phyloP scores from a whole-genome alignment of 164 flowering plant species.

The Houttuynia cordata region DNA sequence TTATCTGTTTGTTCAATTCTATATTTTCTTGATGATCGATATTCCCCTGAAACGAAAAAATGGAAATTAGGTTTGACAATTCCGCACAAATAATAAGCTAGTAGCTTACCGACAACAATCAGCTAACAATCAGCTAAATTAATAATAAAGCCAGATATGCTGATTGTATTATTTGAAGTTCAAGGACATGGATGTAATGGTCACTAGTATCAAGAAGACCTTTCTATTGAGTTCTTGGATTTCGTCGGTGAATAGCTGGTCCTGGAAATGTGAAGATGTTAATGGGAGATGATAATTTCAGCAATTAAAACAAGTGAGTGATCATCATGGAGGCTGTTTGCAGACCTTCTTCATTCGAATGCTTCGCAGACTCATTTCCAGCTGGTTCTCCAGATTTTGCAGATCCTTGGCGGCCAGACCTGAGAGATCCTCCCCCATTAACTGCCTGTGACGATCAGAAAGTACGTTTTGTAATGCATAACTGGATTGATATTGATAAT shows the following conservation, averaged over 20 bases:
- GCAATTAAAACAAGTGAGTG: not conserved
- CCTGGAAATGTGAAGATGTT: slow-evolving; percentile 30
- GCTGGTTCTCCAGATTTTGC: slow-evolving; percentile 65
- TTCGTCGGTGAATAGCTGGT: slow-evolving; percentile 58
- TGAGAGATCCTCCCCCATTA: slow-evolving; percentile 83
- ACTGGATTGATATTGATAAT: too few species aligned
- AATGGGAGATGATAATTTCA: not conserved
- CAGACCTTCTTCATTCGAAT: slow-evolving; percentile 74
- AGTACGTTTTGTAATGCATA: too few species aligned
- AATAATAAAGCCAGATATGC: not conserved
- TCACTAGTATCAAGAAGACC: slow-evolving; percentile 28
- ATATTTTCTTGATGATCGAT: slow-evolving; percentile 65
- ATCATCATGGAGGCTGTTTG: not conserved
- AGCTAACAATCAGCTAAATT: too few species aligned
- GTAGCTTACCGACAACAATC: slow-evolving; percentile 3
- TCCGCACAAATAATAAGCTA: slow-evolving; percentile 4
- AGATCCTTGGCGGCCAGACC: slow-evolving; percentile 63
- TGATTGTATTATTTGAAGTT: not conserved
- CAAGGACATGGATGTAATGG: not conserved
- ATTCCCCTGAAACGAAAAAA: slow-evolving; percentile 41
- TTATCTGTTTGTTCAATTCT: slow-evolving; percentile 68
- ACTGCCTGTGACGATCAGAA: slow-evolving; percentile 35
- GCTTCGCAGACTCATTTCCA: slow-evolving; percentile 69
- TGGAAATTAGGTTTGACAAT: too few species aligned
- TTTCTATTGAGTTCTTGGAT: slow-evolving; percentile 67